Evolutionary conservation across 331 rosid genomes (phyloP), one percentile per base, ranked within the genome.

Genomic region (Dryas integrifolia): DNA sequence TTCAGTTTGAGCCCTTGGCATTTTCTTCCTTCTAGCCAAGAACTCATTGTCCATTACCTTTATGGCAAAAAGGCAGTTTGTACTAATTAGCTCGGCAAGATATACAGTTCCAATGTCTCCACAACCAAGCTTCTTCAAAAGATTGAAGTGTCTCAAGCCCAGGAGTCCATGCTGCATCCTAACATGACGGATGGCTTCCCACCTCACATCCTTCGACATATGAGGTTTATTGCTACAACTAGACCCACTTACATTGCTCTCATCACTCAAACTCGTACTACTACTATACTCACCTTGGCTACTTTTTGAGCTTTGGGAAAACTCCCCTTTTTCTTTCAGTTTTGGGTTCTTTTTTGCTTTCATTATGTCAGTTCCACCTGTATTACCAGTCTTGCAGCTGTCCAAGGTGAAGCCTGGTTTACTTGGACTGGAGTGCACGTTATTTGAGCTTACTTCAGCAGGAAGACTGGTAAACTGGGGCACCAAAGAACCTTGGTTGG

Each of bases 11-110:
- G 96, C 98, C 85, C 98, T 85, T 0, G 97, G 96, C 89, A 89
- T 89, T 86, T 94, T 94, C 90, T 94, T 88, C 84, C 96, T 85
- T 81, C 88, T 85, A 24, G 95, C 96, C 83, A 94, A 79, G 80
- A 89, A 94, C 60, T 91, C 98, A 13, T 86, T 94, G 86, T 94
- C 98, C 98, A 94, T 94, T 62, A 94, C 98, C 86, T 94, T 94
- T 69, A 94, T 91, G 62, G 98, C 98, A 81, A 94, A 91, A 70
- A 82, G 86, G 82, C 96, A 94, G 71, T 86, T 80, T 47, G 96
- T 85, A 74, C 90, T 91, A 75, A 79, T 85, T 61, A 94, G 83
- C 74, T 91, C 93, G 4, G 98, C 96, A 72, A 91, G 98, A 87
- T 94, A 94, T 50, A 94, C 98, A 14, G 96, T 89, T 48, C 98